Base-by-base conservation (phyloP, 1,284 basidiomycete species). In the Ustilago sp. region DNA sequence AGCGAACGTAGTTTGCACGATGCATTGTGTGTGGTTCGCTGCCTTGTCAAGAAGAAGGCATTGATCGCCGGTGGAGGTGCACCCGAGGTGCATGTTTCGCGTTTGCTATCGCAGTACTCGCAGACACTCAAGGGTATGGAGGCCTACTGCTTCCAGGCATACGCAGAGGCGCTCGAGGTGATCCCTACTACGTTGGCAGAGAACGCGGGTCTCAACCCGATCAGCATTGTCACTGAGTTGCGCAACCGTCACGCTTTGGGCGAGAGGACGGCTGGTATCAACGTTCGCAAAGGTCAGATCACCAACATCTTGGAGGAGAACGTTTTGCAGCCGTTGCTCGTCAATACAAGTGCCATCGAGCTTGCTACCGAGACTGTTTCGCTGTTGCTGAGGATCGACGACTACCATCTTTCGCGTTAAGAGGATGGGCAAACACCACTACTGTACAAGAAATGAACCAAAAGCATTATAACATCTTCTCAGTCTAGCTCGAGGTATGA, bases 71-170 rank as follows among this genome's bases (percentile, higher is more conserved):
- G 97, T 66, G 97, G 97, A 65, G 97, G 97, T 60, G 95, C 97
- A 28, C 97, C 97, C 34, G 97, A 99, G 87, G 97, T 99, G 81
- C 94, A 99, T 87, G 93, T 98, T 60, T 98, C 97, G n/a, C 91
- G 95, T 47, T 88, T 93, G 75, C 89, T 99, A 43, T 92, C 94
- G 5, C 93, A 98, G 87, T 91, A 97, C 83, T 92, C 95, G 6
- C 94, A 97, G 81, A 93, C 94, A 0, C 90, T 99, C 79, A 97
- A 93, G 87, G 96, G 97, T 60, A 98, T 98, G 93, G 95, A 99
- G 88, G 94, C 95, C 8, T 99, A 99, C 88, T 98, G 97, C 87
- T 98, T 96, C 91, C 93, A 97, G 86, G 95, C 95, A 4, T 99
- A 95, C 83, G 95, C 97, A 41, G 97, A 99, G 85, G 95, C 97